Evolutionary conservation across 2,329 filamentous ascomycete genomes (phyloP), one percentile per base, ranked within the genome.

Genomic region (Fusarium albosuccineum): DNA sequence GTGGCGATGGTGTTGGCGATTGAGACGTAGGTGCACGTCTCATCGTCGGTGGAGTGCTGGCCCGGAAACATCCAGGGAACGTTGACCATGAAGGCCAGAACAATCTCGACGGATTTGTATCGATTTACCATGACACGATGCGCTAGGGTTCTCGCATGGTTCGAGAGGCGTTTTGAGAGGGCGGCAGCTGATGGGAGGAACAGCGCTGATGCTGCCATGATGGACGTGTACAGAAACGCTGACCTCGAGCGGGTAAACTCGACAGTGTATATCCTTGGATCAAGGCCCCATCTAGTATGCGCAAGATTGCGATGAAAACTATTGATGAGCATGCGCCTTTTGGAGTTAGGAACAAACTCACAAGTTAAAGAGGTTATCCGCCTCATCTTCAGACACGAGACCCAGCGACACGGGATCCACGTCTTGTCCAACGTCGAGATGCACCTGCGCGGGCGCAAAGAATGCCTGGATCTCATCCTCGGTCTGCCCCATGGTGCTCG

Each of bases 11-110:
- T 90, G 9, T 91, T 80, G 2, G 91, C 90, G 79, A 90, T 89
- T 2, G 89, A 87, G 55, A 93, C 87, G 68, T 91, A 92, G 41
- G 87, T 85, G 60, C 89, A 92, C 0, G 91, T 92, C 70, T 92
- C 90, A 62, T 93, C 91, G 66, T 92, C 90, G 9, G 89, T 89
- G 75, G 87, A 89, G 70, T 91, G 88, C 60, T 86, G 80, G 3
- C 89, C 88, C 2, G 89, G 88, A 30, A 87, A 87, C 85, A 92
- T 92, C 91, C 91, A 93, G 0, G 91, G 91, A 7, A 93, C 86
- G 63, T 92, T 92, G 33, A 92, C 85, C 87, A 93, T 90, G 72
- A 92, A 92, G 0, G 89, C 91, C 1, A 93, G 79, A 0, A 93
- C 88, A 57, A 93, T 92, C 74, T 93, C 91, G 6, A 92, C 89